These are phyloP conservation scores for Grosmannia penicillata DNA, from an alignment of 2,329 filamentous ascomycete species.

Conservation along the genomic window DNA sequence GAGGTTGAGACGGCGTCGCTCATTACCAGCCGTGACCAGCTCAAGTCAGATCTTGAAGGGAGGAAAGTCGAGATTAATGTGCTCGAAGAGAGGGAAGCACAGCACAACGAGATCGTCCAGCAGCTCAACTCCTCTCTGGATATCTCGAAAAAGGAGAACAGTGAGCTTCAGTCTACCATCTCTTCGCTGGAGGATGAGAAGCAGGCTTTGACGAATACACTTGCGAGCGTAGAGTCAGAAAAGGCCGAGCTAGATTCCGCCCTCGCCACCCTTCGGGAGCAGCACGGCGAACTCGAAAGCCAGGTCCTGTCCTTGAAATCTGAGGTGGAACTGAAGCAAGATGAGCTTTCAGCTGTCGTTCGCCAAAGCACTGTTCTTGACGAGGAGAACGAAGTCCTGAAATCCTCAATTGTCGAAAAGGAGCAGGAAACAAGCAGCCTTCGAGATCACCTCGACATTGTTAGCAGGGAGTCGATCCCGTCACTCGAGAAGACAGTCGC, in stretches of 20 bases:
- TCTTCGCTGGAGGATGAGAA: constrained; percentile 1
- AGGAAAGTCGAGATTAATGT: not conserved
- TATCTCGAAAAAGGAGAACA: not conserved
- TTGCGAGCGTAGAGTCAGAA: not conserved
- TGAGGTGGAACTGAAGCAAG: not conserved
- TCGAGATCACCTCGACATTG: not conserved
- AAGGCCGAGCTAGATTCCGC: constrained; percentile 1
- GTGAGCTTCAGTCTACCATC: not conserved
- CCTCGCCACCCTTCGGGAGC: not conserved
- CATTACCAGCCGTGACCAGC: not conserved
- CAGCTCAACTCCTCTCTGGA: not conserved
- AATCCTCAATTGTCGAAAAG: not conserved
- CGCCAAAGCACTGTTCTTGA: not conserved
- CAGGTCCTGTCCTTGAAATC: constrained; percentile 1
- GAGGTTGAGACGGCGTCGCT: not conserved
- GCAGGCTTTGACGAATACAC: not conserved
- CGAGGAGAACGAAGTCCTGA: not conserved
- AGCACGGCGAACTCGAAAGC: not conserved
- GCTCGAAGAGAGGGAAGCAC: not conserved
- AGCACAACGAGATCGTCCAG: not conserved
- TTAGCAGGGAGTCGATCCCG: not conserved
- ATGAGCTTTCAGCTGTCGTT: constrained; percentile 1
- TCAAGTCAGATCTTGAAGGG: not conserved
- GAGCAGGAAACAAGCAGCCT: not conserved
- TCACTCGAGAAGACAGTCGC: not conserved